These are phyloP conservation scores for Botrytis fragariae DNA, from an alignment of 2,329 filamentous ascomycete genomes.

Conservation along the genomic window DNA sequence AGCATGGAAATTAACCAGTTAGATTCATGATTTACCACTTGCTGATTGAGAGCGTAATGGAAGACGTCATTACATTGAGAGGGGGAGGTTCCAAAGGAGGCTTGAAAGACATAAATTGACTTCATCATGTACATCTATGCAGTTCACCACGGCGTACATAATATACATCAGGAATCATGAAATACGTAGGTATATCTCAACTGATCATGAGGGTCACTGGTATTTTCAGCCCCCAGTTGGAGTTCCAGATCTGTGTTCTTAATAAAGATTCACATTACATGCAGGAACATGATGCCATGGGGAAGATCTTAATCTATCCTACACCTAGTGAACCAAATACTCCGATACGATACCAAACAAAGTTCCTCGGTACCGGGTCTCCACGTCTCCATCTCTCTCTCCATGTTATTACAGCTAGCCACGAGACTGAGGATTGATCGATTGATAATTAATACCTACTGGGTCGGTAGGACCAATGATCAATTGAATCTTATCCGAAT, in stretches of 20 bases:
- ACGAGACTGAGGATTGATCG: neutral
- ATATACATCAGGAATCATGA: neutral
- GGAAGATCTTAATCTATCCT: neutral
- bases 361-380: neutral
- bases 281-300: neutral
- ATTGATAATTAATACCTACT: neutral
- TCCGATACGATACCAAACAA: neutral
- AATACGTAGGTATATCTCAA: neutral
- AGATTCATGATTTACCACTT: neutral
- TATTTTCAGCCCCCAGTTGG: neutral
- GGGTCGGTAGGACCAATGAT: neutral
- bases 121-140: neutral
- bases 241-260: neutral
- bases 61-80: neutral
- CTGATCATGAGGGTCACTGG: neutral
- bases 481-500: neutral
- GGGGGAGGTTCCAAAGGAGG: too few relatives aligned
- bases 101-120: neutral
- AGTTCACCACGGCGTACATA: neutral
- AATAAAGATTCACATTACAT: neutral
- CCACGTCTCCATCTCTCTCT: neutral
- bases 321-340: neutral
- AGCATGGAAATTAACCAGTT: neutral
- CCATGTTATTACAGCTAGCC: neutral
- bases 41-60: neutral